Evolutionary conservation across 192 early-diverging fungal species (phyloP).

Genomic region (Backusella luteola): DNA sequence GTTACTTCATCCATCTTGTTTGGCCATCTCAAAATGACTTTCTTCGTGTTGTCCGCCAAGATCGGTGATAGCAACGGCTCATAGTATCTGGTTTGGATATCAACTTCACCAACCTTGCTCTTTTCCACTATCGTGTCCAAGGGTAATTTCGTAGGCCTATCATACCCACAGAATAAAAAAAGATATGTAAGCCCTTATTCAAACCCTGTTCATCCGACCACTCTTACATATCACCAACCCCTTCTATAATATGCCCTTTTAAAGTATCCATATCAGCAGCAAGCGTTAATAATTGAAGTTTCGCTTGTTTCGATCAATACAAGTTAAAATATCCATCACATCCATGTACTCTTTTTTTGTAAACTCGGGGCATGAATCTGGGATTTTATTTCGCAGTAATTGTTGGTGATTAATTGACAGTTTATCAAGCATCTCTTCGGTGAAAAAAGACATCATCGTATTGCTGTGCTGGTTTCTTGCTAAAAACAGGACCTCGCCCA

Average conservation of each 20-base stretch:
- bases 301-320: constrained; percentile 3
- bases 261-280: neutral
- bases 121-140: neutral
- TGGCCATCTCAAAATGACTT: constrained; percentile 6
- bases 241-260: constrained; percentile 3
- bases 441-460: neutral
- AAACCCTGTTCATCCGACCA: constrained; percentile 10
- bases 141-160: constrained; percentile 6
- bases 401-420: neutral
- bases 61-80: neutral
- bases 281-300: neutral
- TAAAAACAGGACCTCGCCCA: constrained; percentile 6
- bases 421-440: constrained; percentile 1
- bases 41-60: neutral
- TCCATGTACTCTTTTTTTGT: constrained; percentile 4
- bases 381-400: constrained; percentile 2
- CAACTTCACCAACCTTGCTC: neutral
- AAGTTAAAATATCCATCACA: neutral
- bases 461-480: constrained; percentile 11
- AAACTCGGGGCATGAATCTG: neutral
- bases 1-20: constrained; percentile 1
- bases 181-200: neutral
- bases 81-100: constrained; percentile 2
- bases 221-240: constrained; percentile 4
- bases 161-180: neutral